Conservation (phyloP, 192 early-diverging fungal genomes). For the Globomyces pollinis-pini region DNA sequence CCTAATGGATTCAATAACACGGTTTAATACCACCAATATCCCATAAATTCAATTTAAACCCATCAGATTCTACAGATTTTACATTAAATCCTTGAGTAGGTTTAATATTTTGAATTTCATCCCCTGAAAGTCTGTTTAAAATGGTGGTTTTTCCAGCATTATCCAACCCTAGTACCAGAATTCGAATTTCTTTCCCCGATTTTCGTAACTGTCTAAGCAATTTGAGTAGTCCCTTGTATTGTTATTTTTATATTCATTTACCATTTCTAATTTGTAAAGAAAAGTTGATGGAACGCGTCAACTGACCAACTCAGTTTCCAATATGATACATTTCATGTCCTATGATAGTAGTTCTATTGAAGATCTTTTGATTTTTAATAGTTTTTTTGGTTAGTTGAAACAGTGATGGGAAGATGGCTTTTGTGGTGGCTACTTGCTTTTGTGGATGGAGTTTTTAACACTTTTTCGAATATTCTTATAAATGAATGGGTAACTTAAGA, state of each 20-base stretch:
- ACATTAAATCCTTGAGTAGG: constrained; percentile 61
- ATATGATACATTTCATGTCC: no score
- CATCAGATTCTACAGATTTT: constrained; percentile 47
- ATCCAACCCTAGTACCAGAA: constrained; percentile 54
- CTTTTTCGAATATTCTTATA: neutral
- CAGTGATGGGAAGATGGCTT: no score
- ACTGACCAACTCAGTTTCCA: no score
- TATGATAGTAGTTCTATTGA: no score
- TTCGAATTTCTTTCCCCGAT: constrained; percentile 39
- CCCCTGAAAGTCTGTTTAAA: constrained; percentile 42
- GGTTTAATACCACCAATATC: constrained; percentile 51
- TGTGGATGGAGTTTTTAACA: neutral
- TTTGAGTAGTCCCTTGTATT: constrained; percentile 34
- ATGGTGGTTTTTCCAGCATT: constrained; percentile 55
- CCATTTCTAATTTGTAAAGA: neutral
- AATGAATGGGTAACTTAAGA: no score
- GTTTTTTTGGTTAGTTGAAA: no score
- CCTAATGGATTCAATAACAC: no score
- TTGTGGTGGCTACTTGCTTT: neutral
- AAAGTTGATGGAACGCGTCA: no score
- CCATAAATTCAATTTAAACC: constrained; percentile 56
- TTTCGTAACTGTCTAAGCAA: constrained; percentile 39
- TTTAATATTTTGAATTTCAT: constrained; percentile 51
- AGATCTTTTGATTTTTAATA: no score
- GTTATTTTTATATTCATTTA: neutral